phyloP scores from a whole-genome alignment of 139 green algal genomes.

The Chlorella sp. region DNA sequence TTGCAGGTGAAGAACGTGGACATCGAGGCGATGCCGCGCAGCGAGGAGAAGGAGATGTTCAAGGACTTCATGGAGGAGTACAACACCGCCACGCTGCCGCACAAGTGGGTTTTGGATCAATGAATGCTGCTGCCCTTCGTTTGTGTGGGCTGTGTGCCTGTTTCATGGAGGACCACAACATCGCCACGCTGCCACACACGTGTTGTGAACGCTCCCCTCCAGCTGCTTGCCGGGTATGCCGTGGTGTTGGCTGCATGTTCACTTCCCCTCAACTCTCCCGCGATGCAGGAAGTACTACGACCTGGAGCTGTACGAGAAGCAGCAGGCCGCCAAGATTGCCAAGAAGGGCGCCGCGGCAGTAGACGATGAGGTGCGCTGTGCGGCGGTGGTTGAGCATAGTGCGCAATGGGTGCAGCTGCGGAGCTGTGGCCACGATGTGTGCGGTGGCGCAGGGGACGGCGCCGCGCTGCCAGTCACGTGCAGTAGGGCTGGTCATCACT shows the following conservation, averaged over 20 bases:
- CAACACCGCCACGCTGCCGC: slow-evolving; percentile 76
- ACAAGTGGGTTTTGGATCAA: slow-evolving; percentile 54
- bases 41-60: slow-evolving; percentile 88
- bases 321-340: slow-evolving; percentile 39
- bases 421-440: too few species aligned
- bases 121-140: too few species aligned
- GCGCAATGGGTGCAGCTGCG: too few species aligned
- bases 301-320: slow-evolving; percentile 75
- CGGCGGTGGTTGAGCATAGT: too few species aligned
- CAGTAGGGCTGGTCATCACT: too few species aligned
- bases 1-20: too few species aligned
- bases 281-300: slow-evolving; percentile 45
- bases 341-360: slow-evolving; percentile 30
- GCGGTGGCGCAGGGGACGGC: too few species aligned
- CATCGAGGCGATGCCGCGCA: slow-evolving; percentile 71
- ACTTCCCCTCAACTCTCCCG: too few species aligned
- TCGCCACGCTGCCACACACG: slow-evolving; percentile 49
- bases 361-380: neutral
- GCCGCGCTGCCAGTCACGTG: too few species aligned
- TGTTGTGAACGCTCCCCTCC: too few species aligned
- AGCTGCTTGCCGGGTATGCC: neutral
- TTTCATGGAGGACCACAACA: slow-evolving; percentile 66
- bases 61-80: slow-evolving; percentile 60
- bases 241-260: too few species aligned
- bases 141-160: too few species aligned